Conservation (phyloP, 306 rosid genomes). For the Erythrophleum fordii region DNA sequence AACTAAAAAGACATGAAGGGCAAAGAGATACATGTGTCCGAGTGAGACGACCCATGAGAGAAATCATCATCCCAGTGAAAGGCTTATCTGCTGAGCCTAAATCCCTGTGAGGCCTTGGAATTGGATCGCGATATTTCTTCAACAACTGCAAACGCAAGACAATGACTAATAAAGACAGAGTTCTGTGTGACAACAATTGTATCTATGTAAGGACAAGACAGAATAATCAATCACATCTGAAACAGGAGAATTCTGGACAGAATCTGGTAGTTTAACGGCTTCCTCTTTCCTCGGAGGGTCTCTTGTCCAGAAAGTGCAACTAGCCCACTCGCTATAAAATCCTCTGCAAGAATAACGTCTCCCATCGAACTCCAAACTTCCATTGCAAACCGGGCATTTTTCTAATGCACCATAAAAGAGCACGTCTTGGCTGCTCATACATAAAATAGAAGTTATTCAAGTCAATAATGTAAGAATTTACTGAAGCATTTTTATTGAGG, state of each 20-base stretch:
- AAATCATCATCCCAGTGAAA: slow-evolving; percentile 72
- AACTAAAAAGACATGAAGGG: not conserved
- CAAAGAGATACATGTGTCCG: slow-evolving; percentile 58
- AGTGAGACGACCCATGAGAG: slow-evolving; percentile 82
- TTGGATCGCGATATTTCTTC: slow-evolving; percentile 67
- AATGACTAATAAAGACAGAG: not conserved
- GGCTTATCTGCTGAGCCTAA: slow-evolving; percentile 63
- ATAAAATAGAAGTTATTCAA: not conserved
- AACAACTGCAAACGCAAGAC: slow-evolving; percentile 50
- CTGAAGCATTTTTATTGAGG: not conserved
- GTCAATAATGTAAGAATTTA: not conserved
- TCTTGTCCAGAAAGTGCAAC: slow-evolving; percentile 70
- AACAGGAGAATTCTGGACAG: slow-evolving; percentile 57
- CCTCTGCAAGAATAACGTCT: slow-evolving; percentile 66
- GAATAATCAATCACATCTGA: slow-evolving; percentile 55
- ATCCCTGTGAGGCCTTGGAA: slow-evolving; percentile 53
- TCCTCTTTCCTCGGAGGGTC: slow-evolving; percentile 78
- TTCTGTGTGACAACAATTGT: slow-evolving; percentile 21
- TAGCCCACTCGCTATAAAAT: slow-evolving; percentile 77
- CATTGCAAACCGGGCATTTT: slow-evolving; percentile 71
- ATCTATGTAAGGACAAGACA: not conserved
- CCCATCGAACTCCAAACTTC: slow-evolving; percentile 72
- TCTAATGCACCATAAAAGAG: slow-evolving; percentile 72
- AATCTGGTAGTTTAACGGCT: slow-evolving; percentile 61
- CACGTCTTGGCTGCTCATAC: slow-evolving; percentile 72